Percentiles rank a stretch among this genome's conserved stretches.
Evolutionary conservation across 1,284 basidiomycete genomes (phyloP).

Genomic region (Apiotrichum brassicae): DNA sequence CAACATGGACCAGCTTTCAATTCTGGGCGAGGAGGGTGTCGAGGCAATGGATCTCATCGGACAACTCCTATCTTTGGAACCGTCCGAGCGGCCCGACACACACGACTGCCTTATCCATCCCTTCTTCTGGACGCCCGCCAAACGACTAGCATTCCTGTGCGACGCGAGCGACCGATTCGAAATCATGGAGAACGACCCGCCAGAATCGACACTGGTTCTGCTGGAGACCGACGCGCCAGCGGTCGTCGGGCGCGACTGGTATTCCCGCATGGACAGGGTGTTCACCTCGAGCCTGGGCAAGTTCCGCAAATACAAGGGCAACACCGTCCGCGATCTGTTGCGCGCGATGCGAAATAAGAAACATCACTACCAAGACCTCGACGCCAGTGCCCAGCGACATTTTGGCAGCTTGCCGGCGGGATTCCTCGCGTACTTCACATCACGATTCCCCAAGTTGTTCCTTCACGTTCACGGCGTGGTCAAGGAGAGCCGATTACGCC

Average conservation of each 20-base stretch:
- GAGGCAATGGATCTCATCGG: conserved; percentile 75
- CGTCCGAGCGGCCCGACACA: conserved; percentile 76
- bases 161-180: conserved; percentile 97
- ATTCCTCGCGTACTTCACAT: conserved; percentile 86
- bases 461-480: conserved; percentile 85
- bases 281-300: conserved; percentile 94
- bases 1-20: conserved; percentile 61
- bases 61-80: conserved; percentile 68
- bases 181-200: conserved; percentile 89
- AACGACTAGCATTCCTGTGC: conserved; percentile 84
- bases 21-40: conserved; percentile 81
- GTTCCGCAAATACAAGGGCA: conserved; percentile 90
- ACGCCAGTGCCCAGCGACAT: conserved; percentile 77
- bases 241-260: conserved; percentile 84
- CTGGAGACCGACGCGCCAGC: conserved; percentile 64
- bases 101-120: conserved; percentile 80
- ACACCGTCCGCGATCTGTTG: conserved; percentile 82
- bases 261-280: conserved; percentile 71
- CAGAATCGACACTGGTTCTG: conserved; percentile 64
- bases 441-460: conserved; percentile 83
- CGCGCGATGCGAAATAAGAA: conserved; percentile 97
- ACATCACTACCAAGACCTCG: conserved; percentile 89
- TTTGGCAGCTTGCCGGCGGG: conserved; percentile 86
- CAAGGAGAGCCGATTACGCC: conserved; percentile 56
- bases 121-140: conserved; percentile 89